Conservation (phyloP, 768 basidiomycete species). For the Lentinula lateritia region DNA sequence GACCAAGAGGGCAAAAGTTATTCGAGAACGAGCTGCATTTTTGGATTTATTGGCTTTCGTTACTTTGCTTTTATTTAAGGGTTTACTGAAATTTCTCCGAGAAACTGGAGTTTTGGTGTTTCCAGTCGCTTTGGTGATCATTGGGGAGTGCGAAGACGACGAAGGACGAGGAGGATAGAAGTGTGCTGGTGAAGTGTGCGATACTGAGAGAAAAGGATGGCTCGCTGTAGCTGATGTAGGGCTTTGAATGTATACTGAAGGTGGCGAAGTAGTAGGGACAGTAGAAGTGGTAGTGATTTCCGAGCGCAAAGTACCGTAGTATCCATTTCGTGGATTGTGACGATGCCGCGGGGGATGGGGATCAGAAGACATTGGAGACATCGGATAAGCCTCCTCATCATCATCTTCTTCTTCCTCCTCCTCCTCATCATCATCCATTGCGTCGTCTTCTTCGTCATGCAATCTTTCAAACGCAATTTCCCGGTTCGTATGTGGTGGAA, state of each 20-base stretch:
- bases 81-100: too few species aligned
- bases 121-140: not conserved
- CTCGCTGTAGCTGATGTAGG: not conserved
- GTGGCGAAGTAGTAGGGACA: not conserved
- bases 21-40: constrained; percentile 35
- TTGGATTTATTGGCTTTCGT: constrained; percentile 19
- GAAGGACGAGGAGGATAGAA: constrained; percentile 8
- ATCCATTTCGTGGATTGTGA: not conserved
- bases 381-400: not conserved
- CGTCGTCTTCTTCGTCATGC: not conserved
- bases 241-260: not conserved
- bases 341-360: not conserved
- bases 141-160: not conserved
- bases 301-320: not conserved
- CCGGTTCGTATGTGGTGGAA: constrained; percentile 28
- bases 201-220: not conserved
- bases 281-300: not conserved
- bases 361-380: not conserved
- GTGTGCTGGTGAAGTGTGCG: not conserved
- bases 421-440: not conserved
- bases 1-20: constrained; percentile 42
- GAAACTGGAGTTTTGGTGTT: too few species aligned
- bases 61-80: constrained; percentile 8
- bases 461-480: not conserved
- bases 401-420: constrained; percentile 5